Percentiles rank a stretch among this genome's conserved stretches.
Conservation (phyloP, 768 basidiomycete species). For the Tulasnella calospora region DNA sequence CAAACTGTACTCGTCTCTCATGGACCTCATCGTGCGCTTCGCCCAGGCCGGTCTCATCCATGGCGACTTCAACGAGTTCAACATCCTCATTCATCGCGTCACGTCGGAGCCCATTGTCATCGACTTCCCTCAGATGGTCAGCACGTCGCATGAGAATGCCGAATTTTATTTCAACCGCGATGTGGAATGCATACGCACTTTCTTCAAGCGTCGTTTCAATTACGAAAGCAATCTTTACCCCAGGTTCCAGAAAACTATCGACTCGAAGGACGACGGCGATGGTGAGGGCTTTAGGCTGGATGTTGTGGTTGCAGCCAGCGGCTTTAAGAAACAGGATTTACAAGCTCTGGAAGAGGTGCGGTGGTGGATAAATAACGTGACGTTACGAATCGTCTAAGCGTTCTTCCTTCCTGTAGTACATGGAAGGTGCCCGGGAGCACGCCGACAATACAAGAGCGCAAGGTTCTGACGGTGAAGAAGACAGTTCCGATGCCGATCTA, state of each 20-base stretch:
- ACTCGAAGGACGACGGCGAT: slow-evolving; percentile 40
- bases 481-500: slow-evolving; percentile 38
- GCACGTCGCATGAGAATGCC: slow-evolving; percentile 91
- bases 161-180: slow-evolving; percentile 99
- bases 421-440: slow-evolving; percentile 1
- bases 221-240: slow-evolving; percentile 91
- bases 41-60: slow-evolving; percentile 94
- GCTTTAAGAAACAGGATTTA: slow-evolving; percentile 81
- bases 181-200: slow-evolving; percentile 90
- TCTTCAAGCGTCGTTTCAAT: slow-evolving; percentile 84
- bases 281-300: slow-evolving; percentile 69
- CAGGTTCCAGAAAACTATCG: slow-evolving; percentile 64
- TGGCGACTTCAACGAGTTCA: slow-evolving; percentile 99
- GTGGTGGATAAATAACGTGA: too few species aligned
- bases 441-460: slow-evolving; percentile 31
- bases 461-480: slow-evolving; percentile 38
- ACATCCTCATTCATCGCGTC: slow-evolving; percentile 78
- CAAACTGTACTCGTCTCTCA: slow-evolving; percentile 81
- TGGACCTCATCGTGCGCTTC: slow-evolving; percentile 94
- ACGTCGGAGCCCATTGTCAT: slow-evolving; percentile 50
- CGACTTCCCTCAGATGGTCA: slow-evolving; percentile 99
- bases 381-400: too few species aligned
- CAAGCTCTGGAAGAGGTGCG: slow-evolving; percentile 79
- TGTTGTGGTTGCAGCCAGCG: slow-evolving; percentile 89
- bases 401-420: not conserved